A percentile compares a stretch with the other conserved stretches of the same genome.
These are phyloP conservation scores for Ascomycota sp. DNA, from an alignment of 2,329 filamentous ascomycete genomes.

Conservation along the genomic window DNA sequence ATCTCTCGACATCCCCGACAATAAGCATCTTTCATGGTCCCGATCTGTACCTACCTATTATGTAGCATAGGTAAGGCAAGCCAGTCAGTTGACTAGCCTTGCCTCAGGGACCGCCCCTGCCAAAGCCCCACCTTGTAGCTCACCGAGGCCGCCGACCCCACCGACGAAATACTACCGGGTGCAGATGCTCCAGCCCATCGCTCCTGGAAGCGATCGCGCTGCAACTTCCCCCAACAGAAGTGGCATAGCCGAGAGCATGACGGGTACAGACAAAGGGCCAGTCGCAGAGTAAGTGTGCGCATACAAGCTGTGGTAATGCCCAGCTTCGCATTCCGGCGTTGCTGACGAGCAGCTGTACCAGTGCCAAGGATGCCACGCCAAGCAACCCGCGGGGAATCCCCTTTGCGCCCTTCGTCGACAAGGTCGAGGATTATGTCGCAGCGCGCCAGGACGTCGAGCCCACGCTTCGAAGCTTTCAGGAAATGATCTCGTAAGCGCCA, in stretches of 20 bases:
- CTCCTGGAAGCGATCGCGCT: slow-evolving; percentile 2
- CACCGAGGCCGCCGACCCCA: slow-evolving; percentile 3
- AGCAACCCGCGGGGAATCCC: slow-evolving; percentile 71
- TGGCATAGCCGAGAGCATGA: slow-evolving; percentile 11
- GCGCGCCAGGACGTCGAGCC: slow-evolving; percentile 58
- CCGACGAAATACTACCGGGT: slow-evolving; percentile 11
- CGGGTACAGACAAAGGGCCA: slow-evolving; percentile 17
- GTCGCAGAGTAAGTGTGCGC: slow-evolving; percentile 11
- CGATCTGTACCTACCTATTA: too few relatives aligned
- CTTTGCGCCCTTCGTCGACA: slow-evolving; percentile 65
- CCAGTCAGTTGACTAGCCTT: too few relatives aligned
- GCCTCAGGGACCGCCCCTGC: too few relatives aligned
- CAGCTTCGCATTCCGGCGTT: neutral
- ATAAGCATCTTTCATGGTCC: too few relatives aligned
- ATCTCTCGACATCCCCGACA: too few relatives aligned
- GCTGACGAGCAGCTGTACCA: slow-evolving; percentile 2
- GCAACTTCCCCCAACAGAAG: too few relatives aligned
- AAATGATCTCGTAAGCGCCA: slow-evolving; percentile 63
- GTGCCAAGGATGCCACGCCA: slow-evolving; percentile 24
- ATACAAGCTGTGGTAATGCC: too few relatives aligned
- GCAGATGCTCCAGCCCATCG: slow-evolving; percentile 9
- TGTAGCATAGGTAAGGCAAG: too few relatives aligned
- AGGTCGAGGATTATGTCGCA: slow-evolving; percentile 69
- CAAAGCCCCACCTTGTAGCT: slow-evolving; percentile 5
- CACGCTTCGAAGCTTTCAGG: slow-evolving; percentile 64